phyloP scores from a whole-genome alignment of 176 grass and related monocot species.

The Carex parvula region DNA sequence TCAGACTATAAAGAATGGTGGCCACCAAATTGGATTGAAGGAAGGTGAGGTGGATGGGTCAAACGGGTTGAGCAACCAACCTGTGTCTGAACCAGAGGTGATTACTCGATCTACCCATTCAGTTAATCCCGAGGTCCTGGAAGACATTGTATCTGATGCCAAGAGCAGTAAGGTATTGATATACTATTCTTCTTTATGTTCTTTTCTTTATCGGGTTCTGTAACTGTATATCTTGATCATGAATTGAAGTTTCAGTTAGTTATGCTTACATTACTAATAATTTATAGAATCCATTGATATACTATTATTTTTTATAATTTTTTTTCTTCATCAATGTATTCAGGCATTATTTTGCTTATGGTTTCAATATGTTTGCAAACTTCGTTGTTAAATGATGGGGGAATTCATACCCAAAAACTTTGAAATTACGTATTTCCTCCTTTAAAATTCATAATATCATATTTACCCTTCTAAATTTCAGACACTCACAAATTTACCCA shows the following conservation, averaged over 20 bases:
- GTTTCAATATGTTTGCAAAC: background rate
- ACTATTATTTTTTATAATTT: background rate
- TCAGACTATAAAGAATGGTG: background rate
- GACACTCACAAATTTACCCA: no score
- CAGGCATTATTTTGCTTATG: background rate
- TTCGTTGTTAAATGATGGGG: background rate
- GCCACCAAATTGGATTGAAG: background rate
- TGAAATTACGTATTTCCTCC: no score
- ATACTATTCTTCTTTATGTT: background rate
- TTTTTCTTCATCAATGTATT: background rate
- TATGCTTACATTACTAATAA: background rate
- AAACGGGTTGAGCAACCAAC: background rate
- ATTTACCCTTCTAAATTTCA: no score
- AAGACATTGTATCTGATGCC: conserved; percentile 25
- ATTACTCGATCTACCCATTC: conserved; percentile 15
- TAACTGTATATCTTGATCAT: background rate
- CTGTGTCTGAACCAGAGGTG: background rate
- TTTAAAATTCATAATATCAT: no score
- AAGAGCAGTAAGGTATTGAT: conserved; percentile 30
- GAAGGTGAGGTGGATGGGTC: background rate
- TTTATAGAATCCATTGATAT: background rate
- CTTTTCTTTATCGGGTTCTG: background rate
- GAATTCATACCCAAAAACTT: no score
- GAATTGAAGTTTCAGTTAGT: background rate
- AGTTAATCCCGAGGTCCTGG: conserved; percentile 12